phyloP scores from a whole-genome alignment of 805 yeast genomes.

The Danielozyma ontarioensis region DNA sequence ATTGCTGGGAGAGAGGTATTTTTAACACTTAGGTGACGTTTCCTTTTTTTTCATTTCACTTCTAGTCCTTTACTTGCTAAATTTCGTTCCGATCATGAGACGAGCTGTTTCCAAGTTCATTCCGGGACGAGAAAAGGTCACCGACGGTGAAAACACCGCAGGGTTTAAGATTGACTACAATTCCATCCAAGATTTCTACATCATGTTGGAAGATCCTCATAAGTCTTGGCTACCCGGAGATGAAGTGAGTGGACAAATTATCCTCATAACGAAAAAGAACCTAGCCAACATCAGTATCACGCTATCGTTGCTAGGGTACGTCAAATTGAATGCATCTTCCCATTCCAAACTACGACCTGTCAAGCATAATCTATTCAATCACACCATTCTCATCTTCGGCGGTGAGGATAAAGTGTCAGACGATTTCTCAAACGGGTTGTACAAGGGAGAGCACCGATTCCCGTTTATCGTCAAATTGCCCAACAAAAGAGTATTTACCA shows the following conservation, averaged over 20 bases:
- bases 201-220: constrained; percentile 70
- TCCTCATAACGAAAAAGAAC: constrained; percentile 52
- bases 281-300: constrained; percentile 49
- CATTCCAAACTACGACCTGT: constrained; percentile 50
- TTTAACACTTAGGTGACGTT: too few relatives aligned
- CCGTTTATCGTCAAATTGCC: constrained; percentile 86
- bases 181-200: constrained; percentile 60
- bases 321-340: constrained; percentile 49
- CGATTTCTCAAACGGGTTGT: constrained; percentile 44
- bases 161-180: constrained; percentile 29
- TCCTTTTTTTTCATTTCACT: too few relatives aligned
- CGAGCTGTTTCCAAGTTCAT: constrained; percentile 46
- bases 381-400: constrained; percentile 57
- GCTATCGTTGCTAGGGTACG: constrained; percentile 51
- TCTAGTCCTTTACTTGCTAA: too few relatives aligned
- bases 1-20: too few relatives aligned
- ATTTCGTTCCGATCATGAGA: too few relatives aligned
- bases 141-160: background rate
- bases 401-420: constrained; percentile 10
- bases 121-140: constrained; percentile 13
- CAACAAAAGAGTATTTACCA: constrained; percentile 61
- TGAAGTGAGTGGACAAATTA: constrained; percentile 57
- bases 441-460: constrained; percentile 81
- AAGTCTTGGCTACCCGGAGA: constrained; percentile 79
- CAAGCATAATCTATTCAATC: constrained; percentile 51